These are phyloP conservation scores for Penicillium decumbens DNA, from an alignment of 2,329 filamentous ascomycete genomes.

Conservation along the genomic window DNA sequence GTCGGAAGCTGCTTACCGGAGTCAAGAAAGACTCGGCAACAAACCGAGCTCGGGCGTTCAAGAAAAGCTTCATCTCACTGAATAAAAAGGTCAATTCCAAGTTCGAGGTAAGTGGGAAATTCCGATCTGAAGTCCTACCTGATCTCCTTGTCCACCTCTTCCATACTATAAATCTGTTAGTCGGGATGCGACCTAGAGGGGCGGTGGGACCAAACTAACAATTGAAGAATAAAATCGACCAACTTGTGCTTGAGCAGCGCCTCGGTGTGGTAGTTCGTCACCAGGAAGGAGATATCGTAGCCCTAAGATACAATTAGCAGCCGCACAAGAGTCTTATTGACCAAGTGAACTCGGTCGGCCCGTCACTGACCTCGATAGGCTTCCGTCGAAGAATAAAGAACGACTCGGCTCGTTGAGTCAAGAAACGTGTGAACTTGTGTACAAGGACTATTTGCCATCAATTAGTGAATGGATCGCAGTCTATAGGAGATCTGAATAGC, in stretches of 20 bases:
- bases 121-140: not conserved
- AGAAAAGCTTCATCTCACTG: conserved; percentile 99
- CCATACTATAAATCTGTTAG: conserved; percentile 55
- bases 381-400: conserved; percentile 97
- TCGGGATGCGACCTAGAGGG: not conserved
- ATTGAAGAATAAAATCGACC: conserved; percentile 98
- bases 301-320: conserved; percentile 52
- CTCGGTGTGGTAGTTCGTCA: conserved; percentile 98
- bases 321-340: not conserved
- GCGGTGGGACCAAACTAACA: conserved; percentile 36
- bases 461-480: not conserved
- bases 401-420: conserved; percentile 91
- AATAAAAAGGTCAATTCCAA: not conserved
- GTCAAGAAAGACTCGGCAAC: conserved; percentile 98
- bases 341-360: not conserved
- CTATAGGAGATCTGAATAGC: not conserved
- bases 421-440: conserved; percentile 95
- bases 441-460: conserved; percentile 58
- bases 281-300: conserved; percentile 97
- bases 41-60: conserved; percentile 95
- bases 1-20: conserved; percentile 55
- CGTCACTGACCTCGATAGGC: conserved; percentile 70
- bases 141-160: conserved; percentile 99
- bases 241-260: conserved; percentile 99
- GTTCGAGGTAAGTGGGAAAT: too few relatives aligned